Evolutionary conservation across 768 basidiomycete genomes (phyloP), one percentile per base, ranked within the genome.

Genomic region (Lentinus tigrinus): DNA sequence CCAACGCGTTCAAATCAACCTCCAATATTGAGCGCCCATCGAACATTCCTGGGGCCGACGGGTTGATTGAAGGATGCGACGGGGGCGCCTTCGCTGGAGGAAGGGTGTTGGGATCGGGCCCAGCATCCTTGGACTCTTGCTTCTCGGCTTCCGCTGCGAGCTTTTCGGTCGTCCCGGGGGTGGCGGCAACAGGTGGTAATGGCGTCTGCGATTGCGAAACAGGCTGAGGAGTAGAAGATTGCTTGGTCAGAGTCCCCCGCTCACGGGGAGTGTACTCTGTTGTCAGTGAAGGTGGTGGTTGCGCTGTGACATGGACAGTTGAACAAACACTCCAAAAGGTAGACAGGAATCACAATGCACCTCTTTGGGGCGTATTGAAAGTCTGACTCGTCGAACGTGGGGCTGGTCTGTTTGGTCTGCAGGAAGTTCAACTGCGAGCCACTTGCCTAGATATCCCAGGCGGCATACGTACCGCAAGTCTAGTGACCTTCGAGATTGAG

Each of bases 1-100:
- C 74, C 77, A 89, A 78, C 26, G 84, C 83, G 44, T 71, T 80
- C 48, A 96, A 65, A 69, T 97, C 95, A 26, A 94, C 81, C 54
- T 97, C 95, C 36, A 93, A 83, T 43, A 97, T 90, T 27, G 85
- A 88, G 51, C 83, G 87, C 10, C 92, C 85, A 66, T 91, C 84
- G 43, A 91, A 74, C 31, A 81, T 78, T 7, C 90, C 92, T 9
- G 84, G 75, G 10, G 76, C 78, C 19, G 80, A 75, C 16, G 87
- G 87, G 63, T 94, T 89, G 62, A 95, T 85, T 26, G 74, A 69
- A 4, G 95, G 93, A 64, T 93, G 88, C 26, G 92, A 91, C 1
- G 88, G 84, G 1, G 92, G 89, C 3, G 91, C 91, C 19, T 72
- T 74, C 4, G 83, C 85, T 16, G 82, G 76, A 14, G 90, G 89